Evolutionary conservation across 495 filamentous ascomycete genomes (phyloP).

Genomic region (Aspergillus carlsbadensis): DNA sequence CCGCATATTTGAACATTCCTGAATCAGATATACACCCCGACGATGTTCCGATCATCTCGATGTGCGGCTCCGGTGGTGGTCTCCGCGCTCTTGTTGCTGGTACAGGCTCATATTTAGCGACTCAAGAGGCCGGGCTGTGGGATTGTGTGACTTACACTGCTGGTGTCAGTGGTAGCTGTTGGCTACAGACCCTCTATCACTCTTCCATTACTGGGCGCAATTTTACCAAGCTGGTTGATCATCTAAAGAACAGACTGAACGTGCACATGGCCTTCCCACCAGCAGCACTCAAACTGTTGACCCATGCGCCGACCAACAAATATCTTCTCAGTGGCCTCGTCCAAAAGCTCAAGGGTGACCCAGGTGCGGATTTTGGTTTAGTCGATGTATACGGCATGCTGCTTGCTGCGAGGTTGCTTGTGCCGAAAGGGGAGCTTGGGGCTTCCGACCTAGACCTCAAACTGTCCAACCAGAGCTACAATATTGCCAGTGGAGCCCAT

Average conservation of each 20-base stretch:
- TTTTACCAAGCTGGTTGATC: slow-evolving; percentile 68
- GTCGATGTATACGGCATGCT: slow-evolving; percentile 91
- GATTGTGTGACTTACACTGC: slow-evolving; percentile 93
- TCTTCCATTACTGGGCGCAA: slow-evolving; percentile 71
- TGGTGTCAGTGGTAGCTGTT: slow-evolving; percentile 93
- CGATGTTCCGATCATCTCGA: slow-evolving; percentile 87
- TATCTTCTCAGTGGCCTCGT: slow-evolving; percentile 83
- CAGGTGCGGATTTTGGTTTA: slow-evolving; percentile 77
- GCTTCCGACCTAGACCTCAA: slow-evolving; percentile 79
- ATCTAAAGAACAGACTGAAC: slow-evolving; percentile 79
- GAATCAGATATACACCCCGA: slow-evolving; percentile 84
- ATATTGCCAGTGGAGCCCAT: slow-evolving; percentile 70
- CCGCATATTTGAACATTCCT: slow-evolving; percentile 73
- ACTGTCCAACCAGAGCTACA: slow-evolving; percentile 75
- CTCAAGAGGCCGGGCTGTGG: slow-evolving; percentile 81
- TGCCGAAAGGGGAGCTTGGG: slow-evolving; percentile 79
- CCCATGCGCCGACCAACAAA: slow-evolving; percentile 85
- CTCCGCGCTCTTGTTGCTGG: slow-evolving; percentile 87
- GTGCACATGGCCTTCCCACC: slow-evolving; percentile 93
- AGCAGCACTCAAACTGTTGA: slow-evolving; percentile 70
- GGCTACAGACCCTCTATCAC: slow-evolving; percentile 87
- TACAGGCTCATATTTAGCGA: slow-evolving; percentile 75
- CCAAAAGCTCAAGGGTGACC: slow-evolving; percentile 84
- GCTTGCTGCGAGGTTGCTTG: slow-evolving; percentile 76
- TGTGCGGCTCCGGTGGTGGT: slow-evolving; percentile 92